These are phyloP conservation scores for Dryas integrifolia DNA, from an alignment of 331 rosid species.

Conservation along the genomic window DNA sequence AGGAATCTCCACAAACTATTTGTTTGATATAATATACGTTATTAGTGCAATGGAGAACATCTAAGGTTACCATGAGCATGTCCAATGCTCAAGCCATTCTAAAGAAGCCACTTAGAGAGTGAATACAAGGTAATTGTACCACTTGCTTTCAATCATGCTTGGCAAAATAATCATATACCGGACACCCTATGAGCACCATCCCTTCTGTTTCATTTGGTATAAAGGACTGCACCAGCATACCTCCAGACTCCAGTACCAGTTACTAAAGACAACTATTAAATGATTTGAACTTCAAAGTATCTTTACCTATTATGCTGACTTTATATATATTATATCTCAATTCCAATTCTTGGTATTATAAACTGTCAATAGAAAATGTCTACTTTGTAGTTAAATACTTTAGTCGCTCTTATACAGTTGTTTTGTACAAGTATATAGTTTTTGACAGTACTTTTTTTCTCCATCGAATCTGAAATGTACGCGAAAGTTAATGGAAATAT, in stretches of 20 bases:
- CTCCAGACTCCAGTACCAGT: not conserved
- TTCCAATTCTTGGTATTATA: too few relatives aligned
- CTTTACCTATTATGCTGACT: too few relatives aligned
- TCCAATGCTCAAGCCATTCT: not conserved
- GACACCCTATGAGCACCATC: not conserved
- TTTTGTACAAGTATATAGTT: too few relatives aligned
- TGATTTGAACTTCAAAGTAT: not conserved
- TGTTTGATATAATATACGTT: not conserved
- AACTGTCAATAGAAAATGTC: too few relatives aligned
- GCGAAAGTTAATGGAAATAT: too few relatives aligned
- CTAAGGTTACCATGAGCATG: not conserved
- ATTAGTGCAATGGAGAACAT: not conserved
- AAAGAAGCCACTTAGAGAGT: not conserved
- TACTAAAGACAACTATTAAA: not conserved
- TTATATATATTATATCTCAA: too few relatives aligned
- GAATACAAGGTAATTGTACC: not conserved
- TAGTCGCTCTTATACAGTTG: too few relatives aligned
- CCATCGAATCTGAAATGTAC: too few relatives aligned
- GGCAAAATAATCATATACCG: not conserved
- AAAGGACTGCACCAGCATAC: not conserved
- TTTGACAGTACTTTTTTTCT: too few relatives aligned
- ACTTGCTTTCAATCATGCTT: not conserved
- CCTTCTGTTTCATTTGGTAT: not conserved
- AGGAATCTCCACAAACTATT: not conserved
- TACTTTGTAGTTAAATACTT: too few relatives aligned